phyloP scores from a whole-genome alignment of 345 rosid species.

The rapeseed (Brassica napus) region DNA sequence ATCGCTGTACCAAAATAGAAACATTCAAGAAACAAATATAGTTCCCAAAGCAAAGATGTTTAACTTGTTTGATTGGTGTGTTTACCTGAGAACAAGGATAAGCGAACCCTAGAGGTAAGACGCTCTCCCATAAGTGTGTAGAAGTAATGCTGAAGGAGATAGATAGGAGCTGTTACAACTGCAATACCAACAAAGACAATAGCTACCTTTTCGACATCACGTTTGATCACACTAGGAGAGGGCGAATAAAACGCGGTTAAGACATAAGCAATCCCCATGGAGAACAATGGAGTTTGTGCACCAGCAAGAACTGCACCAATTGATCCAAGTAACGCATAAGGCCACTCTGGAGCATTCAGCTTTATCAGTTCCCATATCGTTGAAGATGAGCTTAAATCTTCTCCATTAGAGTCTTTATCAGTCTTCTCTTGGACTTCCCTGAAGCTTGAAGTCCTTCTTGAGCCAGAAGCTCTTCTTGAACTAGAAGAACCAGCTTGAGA shows the following conservation, averaged over 20 bases:
- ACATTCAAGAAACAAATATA: background rate
- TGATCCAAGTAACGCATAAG: conserved; percentile 74
- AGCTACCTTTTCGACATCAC: conserved; percentile 49
- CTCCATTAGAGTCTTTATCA: conserved; percentile 8
- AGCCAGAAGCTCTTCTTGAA: conserved; percentile 31
- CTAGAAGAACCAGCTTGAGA: conserved; percentile 44
- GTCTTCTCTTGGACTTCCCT: conserved; percentile 36
- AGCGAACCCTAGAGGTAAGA: conserved; percentile 72
- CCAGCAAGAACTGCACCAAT: conserved; percentile 80
- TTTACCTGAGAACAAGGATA: conserved; percentile 73
- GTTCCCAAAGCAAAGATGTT: background rate
- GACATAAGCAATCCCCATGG: conserved; percentile 66
- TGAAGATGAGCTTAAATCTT: conserved; percentile 31
- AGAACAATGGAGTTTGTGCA: conserved; percentile 68
- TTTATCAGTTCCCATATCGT: conserved; percentile 64
- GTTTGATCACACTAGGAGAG: conserved; percentile 43
- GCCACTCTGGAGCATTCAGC: conserved; percentile 85
- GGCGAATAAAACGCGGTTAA: conserved; percentile 67
- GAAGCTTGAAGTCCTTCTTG: conserved; percentile 34
- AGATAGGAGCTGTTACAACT: conserved; percentile 54
- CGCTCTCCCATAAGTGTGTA: conserved; percentile 85
- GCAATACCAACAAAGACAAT: conserved; percentile 56
- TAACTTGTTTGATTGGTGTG: conserved; percentile 6
- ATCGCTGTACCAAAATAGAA: conserved; percentile 54
- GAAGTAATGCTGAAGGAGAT: conserved; percentile 74